Evolutionary conservation across 2,329 filamentous ascomycete species (phyloP), one percentile per base, ranked within the genome.

Genomic region (Triangularia setosa): DNA sequence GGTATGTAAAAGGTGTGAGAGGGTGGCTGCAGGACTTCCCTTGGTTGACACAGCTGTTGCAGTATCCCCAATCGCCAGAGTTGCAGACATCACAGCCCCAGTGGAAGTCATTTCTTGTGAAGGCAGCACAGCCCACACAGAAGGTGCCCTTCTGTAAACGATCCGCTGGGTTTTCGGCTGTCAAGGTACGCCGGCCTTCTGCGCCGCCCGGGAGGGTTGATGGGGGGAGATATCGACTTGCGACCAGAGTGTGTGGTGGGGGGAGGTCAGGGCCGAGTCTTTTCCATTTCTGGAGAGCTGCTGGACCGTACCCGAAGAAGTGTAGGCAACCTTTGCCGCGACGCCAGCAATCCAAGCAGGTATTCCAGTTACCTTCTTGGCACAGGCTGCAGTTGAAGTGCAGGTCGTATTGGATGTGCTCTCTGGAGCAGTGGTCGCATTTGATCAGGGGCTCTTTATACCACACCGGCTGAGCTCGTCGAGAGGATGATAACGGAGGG

Each of bases 1-100:
- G 8, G 52, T 55, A 89, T 0, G 88, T 85, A 54, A 96, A 80
- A 0, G 93, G 92, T 0, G 96, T 80, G 0, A 98, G 81, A 6
- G 90, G 83, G 73, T 98, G 94, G 0, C 88, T 90, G 76, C 94
- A 98, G 65, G 88, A 90, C 65, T 84, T 83, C 16, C 92, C 93
- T 74, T 89, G 87, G 65, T 94, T 93, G 28, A 97, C 92, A 69
- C 94, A 98, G 65, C 83, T 79, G 71, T 93, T 92, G 77, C 94
- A 98, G 74, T 92, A 97, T 0, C 94, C 94, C 93, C 93, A 98
- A 73, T 96, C 93, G 4, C 92, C 94, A 67, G 95, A 88, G 71
- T 97, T 97, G 78, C 94, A 98, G 25, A 83, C 75, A 65, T 90
- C 87, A 75, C 94, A 98, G 67, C 91, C 88, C 94, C 93, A 98